These are phyloP conservation scores for Malassezia pachydermatis DNA, from an alignment of 1,284 basidiomycete species.

Conservation along the genomic window DNA sequence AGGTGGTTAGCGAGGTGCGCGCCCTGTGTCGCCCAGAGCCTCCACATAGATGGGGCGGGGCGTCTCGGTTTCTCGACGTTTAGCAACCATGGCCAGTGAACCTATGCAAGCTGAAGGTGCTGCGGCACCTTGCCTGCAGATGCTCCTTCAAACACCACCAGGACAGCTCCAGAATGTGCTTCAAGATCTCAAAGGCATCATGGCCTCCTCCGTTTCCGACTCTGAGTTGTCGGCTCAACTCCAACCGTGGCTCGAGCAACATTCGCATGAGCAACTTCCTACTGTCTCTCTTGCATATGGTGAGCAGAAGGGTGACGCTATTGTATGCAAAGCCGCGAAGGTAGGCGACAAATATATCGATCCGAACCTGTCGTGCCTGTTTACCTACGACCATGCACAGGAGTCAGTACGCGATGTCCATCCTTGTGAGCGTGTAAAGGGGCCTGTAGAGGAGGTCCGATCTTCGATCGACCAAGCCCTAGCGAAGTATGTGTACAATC, in stretches of 20 bases:
- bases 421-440: not conserved
- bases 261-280: conserved; percentile 12
- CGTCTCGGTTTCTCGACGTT: too few species aligned
- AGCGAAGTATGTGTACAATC: conserved; percentile 28
- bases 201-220: not conserved
- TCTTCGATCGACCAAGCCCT: conserved; percentile 26
- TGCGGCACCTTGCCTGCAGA: conserved; percentile 1
- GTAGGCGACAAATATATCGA: conserved; percentile 1
- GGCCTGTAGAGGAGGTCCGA: conserved; percentile 12
- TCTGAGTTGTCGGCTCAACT: not conserved
- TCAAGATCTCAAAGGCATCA: conserved; percentile 13
- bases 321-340: conserved; percentile 8
- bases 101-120: not conserved
- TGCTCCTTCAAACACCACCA: conserved; percentile 20
- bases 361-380: conserved; percentile 1
- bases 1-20: too few species aligned
- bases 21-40: too few species aligned
- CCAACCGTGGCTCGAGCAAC: conserved; percentile 4
- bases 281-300: not conserved
- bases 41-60: too few species aligned
- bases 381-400: conserved; percentile 6
- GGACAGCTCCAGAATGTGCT: conserved; percentile 19
- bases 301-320: conserved; percentile 1
- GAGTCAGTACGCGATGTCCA: conserved; percentile 2
- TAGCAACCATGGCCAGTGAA: conserved; percentile 2